Evolutionary conservation across 2,329 filamentous ascomycete genomes (phyloP), one percentile per base, ranked within the genome.

Genomic region (Xylaria sp.): DNA sequence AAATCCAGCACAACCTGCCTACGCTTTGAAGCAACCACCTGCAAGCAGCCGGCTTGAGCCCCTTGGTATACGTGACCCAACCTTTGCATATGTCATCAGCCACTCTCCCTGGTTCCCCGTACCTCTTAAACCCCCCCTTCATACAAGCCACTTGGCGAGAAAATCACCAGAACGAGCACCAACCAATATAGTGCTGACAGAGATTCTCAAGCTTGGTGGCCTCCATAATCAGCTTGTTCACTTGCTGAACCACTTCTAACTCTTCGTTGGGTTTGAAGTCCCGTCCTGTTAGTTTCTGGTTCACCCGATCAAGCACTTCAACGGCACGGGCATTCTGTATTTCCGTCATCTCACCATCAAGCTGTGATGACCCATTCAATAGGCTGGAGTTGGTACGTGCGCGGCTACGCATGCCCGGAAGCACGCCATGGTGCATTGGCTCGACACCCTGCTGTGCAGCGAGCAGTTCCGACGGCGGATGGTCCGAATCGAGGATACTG

Each of bases 111-210:
- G 16, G 11, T 11, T 35, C 11, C 16, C 30, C 10, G 48, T 4
- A 30, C 13, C 19, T 8, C 7, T 11, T 5, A 42, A 35, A 46
- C 10, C 42, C 11, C 11, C 13, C 11, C 4, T n/a, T 49, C 23
- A 30, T 23, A 49, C 47, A 19, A n/a, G 8, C 47, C 16, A 11
- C 1, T 19, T 47, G n/a, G 18, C 11, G 30, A 8, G 5, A 30
- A 30, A 30, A 13, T 48, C 76, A 97, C 93, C 93, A 97, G 82
- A 97, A 97, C 76, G 91, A 95, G 77, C 93, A 97, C 93, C 93
- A 97, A 65, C 94, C 94, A 69, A 97, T 96, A 74, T 97, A 99
- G 78, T 97, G 94, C 80, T 97, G 94, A 73, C 94, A 99, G 63
- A 99, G 79, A 74, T 97, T 97, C 82, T 97, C 94, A 68, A 97